Base-by-base conservation (phyloP, 2,329 filamentous ascomycete genomes). In the Aspergillus amoenus region DNA sequence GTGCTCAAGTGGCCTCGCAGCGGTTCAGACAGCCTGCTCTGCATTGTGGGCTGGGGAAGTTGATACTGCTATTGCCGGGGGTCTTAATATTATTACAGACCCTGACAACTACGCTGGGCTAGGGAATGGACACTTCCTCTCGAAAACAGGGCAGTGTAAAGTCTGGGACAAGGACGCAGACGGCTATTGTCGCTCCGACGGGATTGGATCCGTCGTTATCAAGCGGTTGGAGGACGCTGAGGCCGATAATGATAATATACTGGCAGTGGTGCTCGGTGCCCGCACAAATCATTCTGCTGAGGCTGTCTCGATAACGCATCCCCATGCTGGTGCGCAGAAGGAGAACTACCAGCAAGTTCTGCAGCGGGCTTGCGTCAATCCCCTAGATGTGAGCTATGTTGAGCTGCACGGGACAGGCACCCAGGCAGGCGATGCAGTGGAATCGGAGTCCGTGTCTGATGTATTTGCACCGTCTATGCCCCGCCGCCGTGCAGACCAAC, bases 1-100 rank as follows among this genome's bases (percentile, higher is more conserved):
- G 4, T 92, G 89, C 68, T 90, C 88, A 2, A 62, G 60, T 4
- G 59, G 61, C 13, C 78, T 88, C 2, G 85, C 88, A 4, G 87
- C 88, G 0, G 85, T 92, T 39, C 85, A 91, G 61, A 75, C 88
- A 2, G 84, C 84, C 3, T 93, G 89, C 73, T 87, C 85, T 5
- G 84, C 89, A 0, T 78, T 93, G 9, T 88, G 86, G 83, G 82
- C 83, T 2, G 84, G 86, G 49, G 90, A 94, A 63, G 90, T 87
- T 60, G 90, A 94, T 68, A 93, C 88, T 6, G 91, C 89, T 1
- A 84, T 92, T 37, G 88, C 90, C 2, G 90, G 91, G 56, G 91
- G 91, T 57, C 76, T 89, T 12, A 91, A 89, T 52, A 34, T 70
- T 4, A 81, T 92, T 73, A 91, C 89, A 48, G 90, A 90, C 73